phyloP scores from a whole-genome alignment of 345 rosid genomes.

The Microthlaspi erraticum region DNA sequence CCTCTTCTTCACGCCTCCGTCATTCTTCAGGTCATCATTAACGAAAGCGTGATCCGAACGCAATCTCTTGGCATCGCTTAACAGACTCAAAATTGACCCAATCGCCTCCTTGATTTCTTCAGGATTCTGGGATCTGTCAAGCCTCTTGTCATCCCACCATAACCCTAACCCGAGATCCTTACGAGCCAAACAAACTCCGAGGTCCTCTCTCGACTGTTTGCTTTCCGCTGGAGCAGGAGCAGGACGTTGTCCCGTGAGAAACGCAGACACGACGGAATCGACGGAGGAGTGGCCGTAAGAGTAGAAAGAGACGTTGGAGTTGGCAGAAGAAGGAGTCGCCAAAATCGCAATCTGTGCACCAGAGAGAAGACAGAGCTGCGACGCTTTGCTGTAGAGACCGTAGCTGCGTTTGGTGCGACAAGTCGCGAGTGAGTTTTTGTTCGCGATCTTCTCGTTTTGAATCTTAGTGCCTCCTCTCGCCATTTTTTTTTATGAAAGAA shows the following conservation, averaged over 20 bases:
- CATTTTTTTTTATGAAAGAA: background rate
- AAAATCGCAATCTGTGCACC: conserved; percentile 18
- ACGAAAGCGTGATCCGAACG: too few species aligned
- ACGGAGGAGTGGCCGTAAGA: conserved; percentile 28
- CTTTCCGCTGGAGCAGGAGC: background rate
- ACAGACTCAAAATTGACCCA: background rate
- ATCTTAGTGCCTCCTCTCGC: conserved; percentile 16
- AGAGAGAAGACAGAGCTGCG: conserved; percentile 17
- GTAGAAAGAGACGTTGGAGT: conserved; percentile 1
- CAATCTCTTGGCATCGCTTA: background rate
- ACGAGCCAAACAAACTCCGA: background rate
- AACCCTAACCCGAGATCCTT: conserved; percentile 22
- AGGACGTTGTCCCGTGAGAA: background rate
- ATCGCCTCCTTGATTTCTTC: background rate
- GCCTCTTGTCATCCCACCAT: background rate
- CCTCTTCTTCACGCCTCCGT: too few species aligned
- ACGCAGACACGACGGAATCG: conserved; percentile 4
- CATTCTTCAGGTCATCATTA: too few species aligned
- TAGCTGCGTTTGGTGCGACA: background rate
- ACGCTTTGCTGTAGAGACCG: conserved; percentile 19
- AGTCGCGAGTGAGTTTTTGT: background rate
- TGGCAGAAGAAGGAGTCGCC: conserved; percentile 14
- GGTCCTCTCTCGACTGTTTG: conserved; percentile 16
- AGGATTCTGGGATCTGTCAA: background rate
- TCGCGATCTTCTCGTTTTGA: background rate